A percentile compares a stretch with the other conserved stretches of the same genome.
Conservation (phyloP, 2,329 filamentous ascomycete genomes). For the Talaromyces sp. region DNA sequence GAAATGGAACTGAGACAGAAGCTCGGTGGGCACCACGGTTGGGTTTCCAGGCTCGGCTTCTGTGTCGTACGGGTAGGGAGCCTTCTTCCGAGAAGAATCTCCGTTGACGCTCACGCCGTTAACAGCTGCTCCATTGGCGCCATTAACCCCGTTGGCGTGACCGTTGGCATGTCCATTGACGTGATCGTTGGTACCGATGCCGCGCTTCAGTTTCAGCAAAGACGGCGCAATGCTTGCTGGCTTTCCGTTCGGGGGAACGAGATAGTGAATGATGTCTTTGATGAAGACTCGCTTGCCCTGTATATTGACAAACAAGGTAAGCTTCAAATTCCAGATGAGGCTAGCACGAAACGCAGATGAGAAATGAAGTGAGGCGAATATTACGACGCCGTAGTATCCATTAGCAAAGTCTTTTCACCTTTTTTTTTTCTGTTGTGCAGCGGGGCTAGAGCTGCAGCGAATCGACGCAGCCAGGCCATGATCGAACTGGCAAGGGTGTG, state of each 20-base stretch:
- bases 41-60: constrained; percentile 67
- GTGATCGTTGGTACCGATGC: constrained; percentile 49
- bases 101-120: constrained; percentile 20
- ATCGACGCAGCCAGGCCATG: not conserved
- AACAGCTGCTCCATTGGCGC: not conserved
- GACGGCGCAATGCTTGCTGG: constrained; percentile 71
- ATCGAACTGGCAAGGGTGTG: constrained; percentile 17
- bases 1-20: constrained; percentile 81
- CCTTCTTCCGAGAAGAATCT: constrained; percentile 17
- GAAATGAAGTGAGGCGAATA: not conserved
- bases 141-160: constrained; percentile 17
- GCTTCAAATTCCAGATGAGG: not conserved
- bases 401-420: not conserved
- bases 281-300: constrained; percentile 92
- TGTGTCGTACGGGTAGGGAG: constrained; percentile 56
- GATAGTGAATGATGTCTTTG: constrained; percentile 95
- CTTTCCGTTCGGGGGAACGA: constrained; percentile 69
- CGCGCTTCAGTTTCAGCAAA: constrained; percentile 55
- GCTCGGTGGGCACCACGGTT: constrained; percentile 70
- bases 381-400: not conserved
- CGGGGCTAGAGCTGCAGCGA: constrained; percentile 2
- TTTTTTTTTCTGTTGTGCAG: not conserved
- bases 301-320: constrained; percentile 16
- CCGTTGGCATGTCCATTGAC: constrained; percentile 10
- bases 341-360: not conserved